Percentiles rank a stretch among this genome's conserved stretches.
phyloP scores from a whole-genome alignment of 208 protist species.

The Porcisia deanei region DNA sequence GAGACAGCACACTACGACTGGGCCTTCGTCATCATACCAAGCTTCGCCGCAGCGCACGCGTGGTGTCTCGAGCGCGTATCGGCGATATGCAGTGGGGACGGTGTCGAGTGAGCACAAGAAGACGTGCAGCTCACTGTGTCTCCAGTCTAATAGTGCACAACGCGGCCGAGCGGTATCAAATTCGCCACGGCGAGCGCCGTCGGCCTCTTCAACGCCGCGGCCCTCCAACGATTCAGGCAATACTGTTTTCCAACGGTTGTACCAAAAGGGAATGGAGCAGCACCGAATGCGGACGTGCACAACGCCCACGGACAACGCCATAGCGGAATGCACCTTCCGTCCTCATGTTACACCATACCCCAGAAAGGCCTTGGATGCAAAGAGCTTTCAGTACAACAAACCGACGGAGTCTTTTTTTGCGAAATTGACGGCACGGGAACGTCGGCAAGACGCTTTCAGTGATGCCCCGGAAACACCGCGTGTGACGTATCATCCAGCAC shows the following conservation, averaged over 20 bases:
- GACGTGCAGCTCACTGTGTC: not conserved
- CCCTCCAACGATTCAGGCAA: not conserved
- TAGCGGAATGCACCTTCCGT: slow-evolving; percentile 20
- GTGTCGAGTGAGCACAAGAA: slow-evolving; percentile 26
- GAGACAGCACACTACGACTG: not conserved
- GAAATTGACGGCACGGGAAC: slow-evolving; percentile 33
- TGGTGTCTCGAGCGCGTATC: not conserved
- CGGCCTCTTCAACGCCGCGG: not conserved
- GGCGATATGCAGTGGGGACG: slow-evolving; percentile 30
- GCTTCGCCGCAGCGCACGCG: not conserved
- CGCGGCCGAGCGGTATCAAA: too few species aligned
- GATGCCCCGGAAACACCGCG: slow-evolving; percentile 47
- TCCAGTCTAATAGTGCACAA: not conserved
- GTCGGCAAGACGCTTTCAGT: slow-evolving; percentile 27
- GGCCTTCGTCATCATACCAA: not conserved
- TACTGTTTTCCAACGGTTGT: slow-evolving; percentile 30
- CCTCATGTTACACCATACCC: slow-evolving; percentile 12
- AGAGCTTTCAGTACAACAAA: slow-evolving; percentile 34
- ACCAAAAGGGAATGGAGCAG: slow-evolving; percentile 31
- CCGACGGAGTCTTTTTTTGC: slow-evolving; percentile 68
- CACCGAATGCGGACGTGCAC: slow-evolving; percentile 12
- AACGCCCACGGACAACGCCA: not conserved
- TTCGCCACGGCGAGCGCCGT: not conserved
- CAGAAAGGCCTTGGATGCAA: not conserved
- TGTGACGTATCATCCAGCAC: slow-evolving; percentile 51